These are phyloP conservation scores for Choanephora cucurbitarum DNA, from an alignment of 371 early-diverging fungal genomes.

Conservation along the genomic window DNA sequence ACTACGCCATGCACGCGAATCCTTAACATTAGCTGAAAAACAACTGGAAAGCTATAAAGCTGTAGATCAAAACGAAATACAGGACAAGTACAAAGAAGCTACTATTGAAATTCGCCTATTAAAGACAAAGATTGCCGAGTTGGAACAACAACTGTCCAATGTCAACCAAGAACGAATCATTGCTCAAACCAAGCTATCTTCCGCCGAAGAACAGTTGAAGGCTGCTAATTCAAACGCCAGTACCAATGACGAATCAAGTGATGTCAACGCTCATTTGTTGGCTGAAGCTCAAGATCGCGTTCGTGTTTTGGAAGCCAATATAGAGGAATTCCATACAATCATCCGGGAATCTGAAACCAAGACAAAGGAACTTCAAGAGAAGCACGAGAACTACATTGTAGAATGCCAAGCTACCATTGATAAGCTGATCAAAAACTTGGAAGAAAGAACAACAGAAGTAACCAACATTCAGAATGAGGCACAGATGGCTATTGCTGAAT, in stretches of 20 bases:
- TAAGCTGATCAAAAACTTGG: conserved; percentile 10
- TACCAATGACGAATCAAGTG: conserved; percentile 1
- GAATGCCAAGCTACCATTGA: conserved; percentile 10
- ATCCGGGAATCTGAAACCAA: conserved; percentile 6
- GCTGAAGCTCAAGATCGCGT: conserved; percentile 21
- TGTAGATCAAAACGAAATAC: conserved; percentile 7
- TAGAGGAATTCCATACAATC: conserved; percentile 4
- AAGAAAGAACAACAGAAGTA: conserved; percentile 5
- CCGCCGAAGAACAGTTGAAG: conserved; percentile 15
- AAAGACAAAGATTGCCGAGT: conserved; percentile 15
- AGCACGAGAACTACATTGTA: conserved; percentile 3
- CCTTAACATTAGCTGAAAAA: conserved; percentile 8
- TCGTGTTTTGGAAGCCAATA: conserved; percentile 14
- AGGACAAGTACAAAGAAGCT: conserved; percentile 16
- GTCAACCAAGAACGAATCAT: conserved; percentile 18
- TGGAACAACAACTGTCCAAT: conserved; percentile 11
- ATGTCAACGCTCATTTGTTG: conserved; percentile 11
- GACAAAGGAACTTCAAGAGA: background rate
- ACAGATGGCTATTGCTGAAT: conserved; percentile 12
- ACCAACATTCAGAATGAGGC: conserved; percentile 11
- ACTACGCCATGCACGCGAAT: conserved; percentile 10
- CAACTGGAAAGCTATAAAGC: conserved; percentile 14
- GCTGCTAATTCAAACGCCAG: background rate
- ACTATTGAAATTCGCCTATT: conserved; percentile 9
- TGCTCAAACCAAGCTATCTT: conserved; percentile 19